These are phyloP conservation scores for Neofusicoccum umdonicola DNA, from an alignment of 2,329 filamentous ascomycete species.

Conservation along the genomic window DNA sequence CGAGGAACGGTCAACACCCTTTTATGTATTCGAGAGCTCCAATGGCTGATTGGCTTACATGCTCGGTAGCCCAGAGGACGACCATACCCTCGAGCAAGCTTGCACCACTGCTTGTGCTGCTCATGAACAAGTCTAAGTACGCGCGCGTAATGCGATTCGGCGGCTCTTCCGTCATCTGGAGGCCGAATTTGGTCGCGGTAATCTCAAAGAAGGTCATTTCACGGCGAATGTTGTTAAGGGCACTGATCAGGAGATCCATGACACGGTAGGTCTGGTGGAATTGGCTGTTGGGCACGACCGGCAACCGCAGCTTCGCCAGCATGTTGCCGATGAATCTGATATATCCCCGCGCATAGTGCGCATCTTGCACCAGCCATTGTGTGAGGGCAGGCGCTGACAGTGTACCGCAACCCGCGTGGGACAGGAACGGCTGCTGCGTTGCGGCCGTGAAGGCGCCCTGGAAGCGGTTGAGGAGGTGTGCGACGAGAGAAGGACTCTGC, in stretches of 20 bases:
- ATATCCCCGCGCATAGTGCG: conserved; percentile 69
- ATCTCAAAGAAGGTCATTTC: conserved; percentile 68
- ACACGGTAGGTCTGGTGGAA: conserved; percentile 55
- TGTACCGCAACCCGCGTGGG: conserved; percentile 61
- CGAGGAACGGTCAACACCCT: neutral
- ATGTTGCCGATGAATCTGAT: conserved; percentile 65
- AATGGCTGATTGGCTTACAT: conserved; percentile 34
- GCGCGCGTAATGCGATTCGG: conserved; percentile 52
- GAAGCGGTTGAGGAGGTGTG: conserved; percentile 54
- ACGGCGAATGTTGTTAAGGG: conserved; percentile 63
- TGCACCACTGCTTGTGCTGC: conserved; percentile 50
- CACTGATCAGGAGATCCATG: conserved; percentile 61
- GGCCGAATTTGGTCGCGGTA: conserved; percentile 59
- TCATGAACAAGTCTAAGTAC: conserved; percentile 60
- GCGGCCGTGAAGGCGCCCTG: conserved; percentile 51
- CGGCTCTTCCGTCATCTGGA: conserved; percentile 49
- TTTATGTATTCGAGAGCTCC: neutral
- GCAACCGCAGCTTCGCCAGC: conserved; percentile 60
- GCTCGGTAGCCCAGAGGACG: conserved; percentile 76
- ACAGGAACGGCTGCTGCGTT: conserved; percentile 66
- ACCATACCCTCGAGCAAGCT: conserved; percentile 66
- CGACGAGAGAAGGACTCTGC: conserved; percentile 52
- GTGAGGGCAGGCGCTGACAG: conserved; percentile 56
- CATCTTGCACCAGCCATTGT: conserved; percentile 70
- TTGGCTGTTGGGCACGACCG: conserved; percentile 43